Evolutionary conservation across 2,329 filamentous ascomycete genomes (phyloP), one percentile per base, ranked within the genome.

Genomic region (Dothistroma septosporum): DNA sequence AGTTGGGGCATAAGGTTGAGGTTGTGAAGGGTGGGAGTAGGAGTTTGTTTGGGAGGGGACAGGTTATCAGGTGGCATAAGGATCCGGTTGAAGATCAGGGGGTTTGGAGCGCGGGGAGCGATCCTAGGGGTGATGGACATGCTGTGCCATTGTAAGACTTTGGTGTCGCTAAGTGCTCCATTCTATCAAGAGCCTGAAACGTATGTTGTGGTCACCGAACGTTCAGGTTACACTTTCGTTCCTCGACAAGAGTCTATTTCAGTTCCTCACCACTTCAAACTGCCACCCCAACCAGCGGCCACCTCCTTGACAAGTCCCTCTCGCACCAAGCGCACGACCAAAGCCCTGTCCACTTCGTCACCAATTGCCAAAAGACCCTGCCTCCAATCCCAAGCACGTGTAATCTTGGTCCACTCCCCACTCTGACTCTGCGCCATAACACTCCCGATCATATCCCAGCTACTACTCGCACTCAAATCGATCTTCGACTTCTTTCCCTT

Each of bases 61-160:
- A 97, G 80, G 83, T 97, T 53, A 94, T 97, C 63, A 80, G 91
- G 60, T 86, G 86, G 72, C 87, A 89, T 73, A 79, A 88, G 28
- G 92, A 97, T 66, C 61, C 68, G 16, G 62, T 73, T 6, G 90
- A 94, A 48, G 85, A 85, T 3, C 80, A 83, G 32, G 80, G 85
- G 7, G 82, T 97, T 1, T 97, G 90, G 85, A 95, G 90, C 58
- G 93, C 87, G 0, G 93, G 92, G 0, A 97, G 92, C 74, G 93
- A 99, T 79, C 82, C 85, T 69, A 84, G 94, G 61, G 93, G 90
- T 0, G 93, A 99, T 76, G 93, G 94, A 9, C 81, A 82, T 68
- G 85, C 86, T n/a, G 77, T 86, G 64, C 85, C 85, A 11, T 44
- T 44, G 14, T 44, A 44, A 28, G 24, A 28, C 6, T 28, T 28